Percentiles rank a stretch among this genome's conserved stretches.
These are phyloP conservation scores for Raphanus raphanistrum DNA, from an alignment of 345 rosid species.

Conservation along the genomic window DNA sequence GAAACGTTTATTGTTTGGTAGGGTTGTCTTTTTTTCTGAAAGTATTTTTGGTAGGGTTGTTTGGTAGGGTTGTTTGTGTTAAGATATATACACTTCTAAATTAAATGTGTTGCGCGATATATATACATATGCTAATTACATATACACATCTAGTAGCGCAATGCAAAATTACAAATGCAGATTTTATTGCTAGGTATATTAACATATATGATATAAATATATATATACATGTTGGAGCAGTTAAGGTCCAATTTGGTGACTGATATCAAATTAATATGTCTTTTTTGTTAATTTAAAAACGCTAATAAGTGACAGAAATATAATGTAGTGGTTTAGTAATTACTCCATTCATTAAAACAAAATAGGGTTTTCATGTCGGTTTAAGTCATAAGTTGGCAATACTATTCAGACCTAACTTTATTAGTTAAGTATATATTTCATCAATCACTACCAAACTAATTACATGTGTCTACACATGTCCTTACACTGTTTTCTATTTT, in stretches of 20 bases:
- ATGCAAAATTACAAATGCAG: neutral
- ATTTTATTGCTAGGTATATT: neutral
- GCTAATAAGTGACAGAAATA: neutral
- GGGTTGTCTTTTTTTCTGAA: neutral
- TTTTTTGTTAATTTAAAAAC: neutral
- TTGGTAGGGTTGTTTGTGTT: no score
- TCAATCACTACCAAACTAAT: constrained; percentile 28
- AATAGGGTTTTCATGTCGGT: constrained; percentile 11
- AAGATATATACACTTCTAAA: neutral
- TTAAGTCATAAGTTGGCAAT: constrained; percentile 14
- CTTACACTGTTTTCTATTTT: constrained; percentile 4
- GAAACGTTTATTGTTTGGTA: neutral
- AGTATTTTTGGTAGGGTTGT: no score
- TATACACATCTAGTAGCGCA: neutral
- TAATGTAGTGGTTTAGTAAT: neutral
- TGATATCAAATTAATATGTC: constrained; percentile 1
- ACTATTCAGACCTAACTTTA: constrained; percentile 31
- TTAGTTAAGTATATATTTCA: constrained; percentile 37
- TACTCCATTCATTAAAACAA: neutral
- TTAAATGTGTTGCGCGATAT: neutral
- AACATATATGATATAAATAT: neutral
- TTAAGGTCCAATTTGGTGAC: constrained; percentile 8
- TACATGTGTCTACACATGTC: constrained; percentile 31
- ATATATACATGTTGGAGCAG: neutral
- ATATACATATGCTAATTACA: neutral